Evolutionary conservation across 768 basidiomycete species (phyloP), one percentile per base, ranked within the genome.

Genomic region (Lactarius deliciosus): DNA sequence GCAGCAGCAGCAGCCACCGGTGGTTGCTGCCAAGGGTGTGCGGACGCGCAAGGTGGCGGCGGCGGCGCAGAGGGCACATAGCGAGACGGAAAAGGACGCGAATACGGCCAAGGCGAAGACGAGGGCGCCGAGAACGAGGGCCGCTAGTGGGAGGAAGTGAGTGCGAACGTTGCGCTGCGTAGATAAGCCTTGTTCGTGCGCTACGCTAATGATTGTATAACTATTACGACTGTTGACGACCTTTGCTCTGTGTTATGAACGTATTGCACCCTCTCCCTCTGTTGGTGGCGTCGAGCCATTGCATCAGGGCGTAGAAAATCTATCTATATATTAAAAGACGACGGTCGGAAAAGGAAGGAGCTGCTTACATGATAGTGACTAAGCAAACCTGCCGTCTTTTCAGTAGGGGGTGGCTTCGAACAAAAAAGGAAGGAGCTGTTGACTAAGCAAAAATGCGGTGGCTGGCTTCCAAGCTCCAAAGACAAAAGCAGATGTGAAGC

Each of bases 41-140:
- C 63, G 67, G 34, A 60, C 56, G 57, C 66, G 62, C 16, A 66
- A 68, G 28, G 53, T 56, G 25, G 25, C 60, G n/a, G 59, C 64
- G 1, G 25, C 68, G 15, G 47, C 13, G 56, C 53, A 60, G 68
- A 61, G 63, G 63, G 63, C 64, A 4, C 60, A 66, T 45, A 69
- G 67, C 60, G 65, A 69, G 54, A 47, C 72, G 55, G 71, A 73
- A 62, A 62, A 62, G 63, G 65, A 70, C 40, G 57, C 62, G 58
- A 53, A 69, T 15, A 65, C 61, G 16, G 41, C 43, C 25, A 61
- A 72, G 64, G 57, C 69, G 50, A 69, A 70, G 58, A 69, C 69
- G 60, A 69, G 73, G 59, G 70, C 68, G 47, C 64, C 70, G 45
- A 68, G 68, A 57, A 69, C 54, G 60, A 65, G 69, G 40, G 41